These are phyloP conservation scores for Didymellaceae sp. DNA, from an alignment of 2,329 filamentous ascomycete genomes.

Conservation along the genomic window DNA sequence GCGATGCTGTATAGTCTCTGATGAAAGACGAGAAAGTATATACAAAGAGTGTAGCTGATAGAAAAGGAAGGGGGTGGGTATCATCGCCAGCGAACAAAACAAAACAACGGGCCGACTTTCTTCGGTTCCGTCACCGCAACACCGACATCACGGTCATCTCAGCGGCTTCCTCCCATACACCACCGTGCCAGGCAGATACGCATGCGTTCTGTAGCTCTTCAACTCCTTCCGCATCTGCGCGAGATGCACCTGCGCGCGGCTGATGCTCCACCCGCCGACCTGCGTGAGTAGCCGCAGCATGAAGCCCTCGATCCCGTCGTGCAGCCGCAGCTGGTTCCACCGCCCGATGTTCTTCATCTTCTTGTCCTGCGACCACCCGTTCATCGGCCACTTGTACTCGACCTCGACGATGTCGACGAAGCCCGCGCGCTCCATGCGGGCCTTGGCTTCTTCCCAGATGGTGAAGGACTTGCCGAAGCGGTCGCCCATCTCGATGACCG, in stretches of 20 bases:
- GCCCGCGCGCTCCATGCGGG: constrained; percentile 40
- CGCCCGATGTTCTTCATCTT: constrained; percentile 45
- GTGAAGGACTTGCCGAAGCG: constrained; percentile 48
- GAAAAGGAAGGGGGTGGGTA: constrained; percentile 7
- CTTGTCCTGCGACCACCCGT: constrained; percentile 41
- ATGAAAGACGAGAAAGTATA: no score
- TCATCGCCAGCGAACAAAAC: constrained; percentile 1
- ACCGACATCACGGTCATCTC: neutral
- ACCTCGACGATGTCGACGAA: constrained; percentile 45
- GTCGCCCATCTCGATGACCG: constrained; percentile 45
- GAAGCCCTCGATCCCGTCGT: constrained; percentile 49
- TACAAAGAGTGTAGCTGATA: no score
- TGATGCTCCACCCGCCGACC: constrained; percentile 43
- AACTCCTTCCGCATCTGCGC: constrained; percentile 46
- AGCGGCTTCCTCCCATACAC: constrained; percentile 47
- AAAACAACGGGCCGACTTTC: neutral
- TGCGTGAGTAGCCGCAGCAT: constrained; percentile 47
- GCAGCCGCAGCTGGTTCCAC: constrained; percentile 47
- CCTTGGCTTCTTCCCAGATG: constrained; percentile 45
- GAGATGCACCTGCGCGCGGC: constrained; percentile 46
- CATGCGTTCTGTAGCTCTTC: constrained; percentile 43
- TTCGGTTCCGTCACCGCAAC: no score
- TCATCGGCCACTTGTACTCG: constrained; percentile 47
- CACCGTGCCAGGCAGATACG: constrained; percentile 46
- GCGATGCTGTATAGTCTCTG: no score